phyloP scores from a whole-genome alignment of 768 basidiomycete species.

The Lactifluus pinguis region DNA sequence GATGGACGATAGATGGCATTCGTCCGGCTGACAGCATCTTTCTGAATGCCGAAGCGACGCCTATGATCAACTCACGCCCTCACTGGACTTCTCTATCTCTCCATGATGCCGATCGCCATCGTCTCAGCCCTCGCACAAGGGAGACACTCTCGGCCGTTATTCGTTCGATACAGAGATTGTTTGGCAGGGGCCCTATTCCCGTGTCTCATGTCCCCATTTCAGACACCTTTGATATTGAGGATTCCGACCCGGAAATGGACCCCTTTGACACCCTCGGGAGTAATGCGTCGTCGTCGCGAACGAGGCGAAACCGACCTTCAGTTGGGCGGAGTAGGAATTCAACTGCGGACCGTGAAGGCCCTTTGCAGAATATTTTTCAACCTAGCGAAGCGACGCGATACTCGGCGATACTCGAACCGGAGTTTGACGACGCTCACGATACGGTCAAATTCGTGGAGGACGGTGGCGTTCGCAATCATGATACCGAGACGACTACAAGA shows the following conservation, averaged over 20 bases:
- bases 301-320: not conserved
- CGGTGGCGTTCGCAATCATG: not conserved
- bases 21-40: not conserved
- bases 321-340: not conserved
- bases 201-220: constrained; percentile 7
- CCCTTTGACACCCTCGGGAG: constrained; percentile 1
- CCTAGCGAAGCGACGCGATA: not conserved
- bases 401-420: not conserved
- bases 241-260: not conserved
- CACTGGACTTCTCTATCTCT: not conserved
- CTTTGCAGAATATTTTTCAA: not conserved
- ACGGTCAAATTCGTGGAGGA: not conserved
- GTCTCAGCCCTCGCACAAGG: not conserved
- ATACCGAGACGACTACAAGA: not conserved
- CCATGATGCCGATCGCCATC: not conserved
- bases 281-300: not conserved
- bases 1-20: not conserved
- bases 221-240: constrained; percentile 5
- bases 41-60: constrained; percentile 8
- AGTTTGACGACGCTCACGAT: not conserved
- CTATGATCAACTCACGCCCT: constrained; percentile 1
- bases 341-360: not conserved
- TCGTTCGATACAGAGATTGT: constrained; percentile 3
- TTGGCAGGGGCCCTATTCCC: constrained; percentile 5
- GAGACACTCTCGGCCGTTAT: not conserved